Percentiles rank a stretch among this genome's conserved stretches.
These are phyloP conservation scores for Paulownia fortunei DNA, from an alignment of 257 asterid genomes.

Conservation along the genomic window DNA sequence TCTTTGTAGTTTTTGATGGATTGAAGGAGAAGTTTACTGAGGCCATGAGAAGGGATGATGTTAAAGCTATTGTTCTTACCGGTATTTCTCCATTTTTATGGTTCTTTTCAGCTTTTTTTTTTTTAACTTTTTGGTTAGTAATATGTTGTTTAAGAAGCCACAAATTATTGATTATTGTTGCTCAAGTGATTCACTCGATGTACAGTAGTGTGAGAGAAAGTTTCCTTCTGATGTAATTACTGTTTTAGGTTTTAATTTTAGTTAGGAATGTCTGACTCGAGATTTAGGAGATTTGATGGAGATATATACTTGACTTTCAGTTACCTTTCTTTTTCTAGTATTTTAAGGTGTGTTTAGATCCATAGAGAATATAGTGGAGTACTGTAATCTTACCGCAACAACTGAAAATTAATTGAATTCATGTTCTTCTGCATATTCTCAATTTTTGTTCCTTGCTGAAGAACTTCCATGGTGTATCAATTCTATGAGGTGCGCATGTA, in stretches of 20 bases:
- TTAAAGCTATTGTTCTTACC: constrained; percentile 77
- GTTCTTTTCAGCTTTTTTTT: neutral
- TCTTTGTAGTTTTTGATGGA: constrained; percentile 66
- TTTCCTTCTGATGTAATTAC: neutral
- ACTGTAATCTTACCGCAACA: neutral
- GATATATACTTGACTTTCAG: constrained; percentile 6
- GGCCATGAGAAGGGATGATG: constrained; percentile 79
- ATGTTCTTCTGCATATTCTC: constrained; percentile 9
- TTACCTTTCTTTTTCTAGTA: neutral
- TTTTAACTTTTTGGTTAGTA: neutral
- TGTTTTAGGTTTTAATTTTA: neutral
- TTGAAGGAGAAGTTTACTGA: constrained; percentile 64
- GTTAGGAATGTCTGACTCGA: neutral
- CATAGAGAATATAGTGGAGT: neutral
- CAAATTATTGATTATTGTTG: neutral
- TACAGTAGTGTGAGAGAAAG: neutral
- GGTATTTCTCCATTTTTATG: constrained; percentile 49
- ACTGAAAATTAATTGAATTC: neutral
- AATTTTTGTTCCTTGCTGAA: neutral
- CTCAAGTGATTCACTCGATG: neutral
- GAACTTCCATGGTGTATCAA: neutral
- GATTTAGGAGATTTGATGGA: neutral
- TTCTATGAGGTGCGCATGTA: neutral
- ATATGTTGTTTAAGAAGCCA: neutral
- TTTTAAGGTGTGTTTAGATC: neutral